These are phyloP conservation scores for Meyerozyma guilliermondii DNA, from an alignment of 1,139 yeast genomes.

Conservation along the genomic window DNA sequence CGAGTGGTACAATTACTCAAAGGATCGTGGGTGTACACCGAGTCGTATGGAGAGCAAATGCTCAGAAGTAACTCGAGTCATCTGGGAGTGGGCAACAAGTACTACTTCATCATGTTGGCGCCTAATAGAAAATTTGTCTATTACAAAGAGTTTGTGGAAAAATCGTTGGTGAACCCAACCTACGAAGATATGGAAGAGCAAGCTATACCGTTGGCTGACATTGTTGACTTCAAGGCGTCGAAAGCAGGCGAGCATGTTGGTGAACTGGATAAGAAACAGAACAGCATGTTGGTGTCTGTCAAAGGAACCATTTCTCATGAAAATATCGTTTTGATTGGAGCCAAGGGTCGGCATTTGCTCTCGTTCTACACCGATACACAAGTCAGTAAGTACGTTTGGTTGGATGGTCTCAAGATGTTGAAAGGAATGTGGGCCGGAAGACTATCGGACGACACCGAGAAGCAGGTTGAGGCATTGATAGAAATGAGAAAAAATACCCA, in stretches of 20 bases:
- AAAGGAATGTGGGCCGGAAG: slow-evolving; percentile 30
- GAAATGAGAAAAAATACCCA: slow-evolving; percentile 65
- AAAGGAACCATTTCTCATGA: slow-evolving; percentile 53
- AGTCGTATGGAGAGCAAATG: slow-evolving; percentile 48
- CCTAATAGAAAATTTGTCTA: slow-evolving; percentile 65
- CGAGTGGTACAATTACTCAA: slow-evolving; percentile 64
- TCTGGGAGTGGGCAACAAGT: slow-evolving; percentile 19
- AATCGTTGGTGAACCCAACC: slow-evolving; percentile 47
- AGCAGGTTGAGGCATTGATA: slow-evolving; percentile 52
- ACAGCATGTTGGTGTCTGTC: slow-evolving; percentile 42
- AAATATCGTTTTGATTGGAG: slow-evolving; percentile 46
- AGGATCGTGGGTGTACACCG: slow-evolving; percentile 83
- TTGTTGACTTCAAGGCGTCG: slow-evolving; percentile 38
- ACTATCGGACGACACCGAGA: slow-evolving; percentile 54
- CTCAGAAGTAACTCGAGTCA: slow-evolving; percentile 15
- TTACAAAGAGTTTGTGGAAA: slow-evolving; percentile 54
- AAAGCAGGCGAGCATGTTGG: slow-evolving; percentile 40
- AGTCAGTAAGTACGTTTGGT: slow-evolving; percentile 69
- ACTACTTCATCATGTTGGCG: slow-evolving; percentile 59
- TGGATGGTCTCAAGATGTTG: slow-evolving; percentile 72
- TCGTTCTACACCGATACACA: slow-evolving; percentile 67
- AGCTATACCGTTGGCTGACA: slow-evolving; percentile 27
- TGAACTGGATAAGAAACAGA: slow-evolving; percentile 32
- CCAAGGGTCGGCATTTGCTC: slow-evolving; percentile 37
- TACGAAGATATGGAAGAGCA: slow-evolving; percentile 47